Percentiles rank a stretch among this genome's conserved stretches.
These are phyloP conservation scores for Phialocephala sp. DNA, from an alignment of 2,329 filamentous ascomycete species.

Conservation along the genomic window DNA sequence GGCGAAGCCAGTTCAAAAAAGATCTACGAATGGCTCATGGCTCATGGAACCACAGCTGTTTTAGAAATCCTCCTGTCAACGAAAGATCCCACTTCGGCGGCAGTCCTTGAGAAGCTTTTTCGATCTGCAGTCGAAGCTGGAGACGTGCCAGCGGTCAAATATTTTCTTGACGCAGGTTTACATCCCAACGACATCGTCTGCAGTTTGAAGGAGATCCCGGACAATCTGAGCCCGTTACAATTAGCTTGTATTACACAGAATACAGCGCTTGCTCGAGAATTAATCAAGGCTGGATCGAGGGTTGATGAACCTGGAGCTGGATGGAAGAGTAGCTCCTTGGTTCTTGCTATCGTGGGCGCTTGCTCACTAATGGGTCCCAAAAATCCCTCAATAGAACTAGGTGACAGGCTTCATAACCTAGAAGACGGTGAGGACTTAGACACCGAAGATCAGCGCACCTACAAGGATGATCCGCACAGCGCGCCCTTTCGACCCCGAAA, in stretches of 20 bases:
- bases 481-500: too few relatives aligned
- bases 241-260: background rate
- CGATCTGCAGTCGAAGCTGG: slow-evolving; percentile 14
- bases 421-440: too few relatives aligned
- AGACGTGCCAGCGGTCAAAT: slow-evolving; percentile 7
- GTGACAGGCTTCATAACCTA: too few relatives aligned
- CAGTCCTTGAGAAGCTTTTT: slow-evolving; percentile 15
- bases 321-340: slow-evolving; percentile 1
- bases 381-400: too few relatives aligned
- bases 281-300: background rate
- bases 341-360: background rate
- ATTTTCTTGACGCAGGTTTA: slow-evolving; percentile 6
- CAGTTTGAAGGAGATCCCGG: background rate
- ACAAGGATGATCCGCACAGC: too few relatives aligned
- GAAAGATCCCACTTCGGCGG: background rate
- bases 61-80: background rate
- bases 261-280: background rate
- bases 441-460: too few relatives aligned
- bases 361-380: background rate
- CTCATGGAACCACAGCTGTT: background rate
- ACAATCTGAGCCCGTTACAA: background rate
- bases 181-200: slow-evolving; percentile 3
- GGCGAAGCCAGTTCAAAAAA: background rate
- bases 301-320: background rate
- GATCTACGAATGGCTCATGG: slow-evolving; percentile 12